Base-by-base conservation (phyloP, 179 eudicot species). In the Spinacia oleracea region DNA sequence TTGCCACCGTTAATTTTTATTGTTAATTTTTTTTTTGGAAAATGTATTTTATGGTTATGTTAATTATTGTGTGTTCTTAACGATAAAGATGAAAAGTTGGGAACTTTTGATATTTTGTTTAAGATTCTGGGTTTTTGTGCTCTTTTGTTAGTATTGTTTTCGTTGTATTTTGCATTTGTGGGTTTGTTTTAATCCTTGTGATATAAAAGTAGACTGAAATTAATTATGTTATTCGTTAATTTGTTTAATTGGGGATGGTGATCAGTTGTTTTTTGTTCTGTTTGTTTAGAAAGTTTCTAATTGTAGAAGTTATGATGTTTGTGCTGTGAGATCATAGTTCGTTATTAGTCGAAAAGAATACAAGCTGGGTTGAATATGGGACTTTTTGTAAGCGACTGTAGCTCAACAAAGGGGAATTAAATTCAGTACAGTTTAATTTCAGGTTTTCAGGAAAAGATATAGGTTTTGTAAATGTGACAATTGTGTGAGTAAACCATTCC, bases 31-130 rank as follows among this genome's bases (percentile, higher is more conserved):
- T 9, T 5, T 64, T 9, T 6, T 35, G 10, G 16, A 50, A 77
- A 77, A 35, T 70, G 59, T 48, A 31, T n/a, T 32, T 25, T 58
- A 10, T 59, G 23, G 7, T 6, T 66, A 1, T 31, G 50, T 6
- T 34, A 6, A 68, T 66, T 27, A 12, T 21, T 16, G 21, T 55
- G 5, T 45, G 43, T 71, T 72, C 12, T 2, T 72, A 4, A 42
- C 46, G 23, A 21, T 32, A 60, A 70, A 20, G 72, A 27, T 25
- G 35, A 21, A 55, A 53, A 40, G 67, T 15, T 53, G 21, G 29
- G 14, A 53, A 21, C 40, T 77, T 53, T 67, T 34, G 23, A 51
- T 16, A n/a, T 38, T 77, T 78, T 75, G 23, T 56, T 25, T 14
- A 23, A 58, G 38, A 2, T 70, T 67, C 34, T 64, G 70, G 15